phyloP scores from a whole-genome alignment of 345 rosid species.

The Heritiera littoralis region DNA sequence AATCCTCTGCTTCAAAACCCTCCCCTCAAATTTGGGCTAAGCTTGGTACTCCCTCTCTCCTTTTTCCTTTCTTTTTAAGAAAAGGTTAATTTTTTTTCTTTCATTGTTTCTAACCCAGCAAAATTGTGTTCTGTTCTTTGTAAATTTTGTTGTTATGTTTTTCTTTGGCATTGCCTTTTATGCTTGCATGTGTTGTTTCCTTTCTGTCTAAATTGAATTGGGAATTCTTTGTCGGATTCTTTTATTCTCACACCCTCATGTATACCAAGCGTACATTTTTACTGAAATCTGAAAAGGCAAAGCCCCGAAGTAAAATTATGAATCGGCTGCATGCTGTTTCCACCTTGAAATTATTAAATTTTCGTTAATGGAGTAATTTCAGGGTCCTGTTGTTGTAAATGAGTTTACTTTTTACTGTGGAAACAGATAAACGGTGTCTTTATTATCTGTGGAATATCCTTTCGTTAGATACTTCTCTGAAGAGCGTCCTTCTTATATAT shows the following conservation, averaged over 20 bases:
- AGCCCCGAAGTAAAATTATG: not conserved
- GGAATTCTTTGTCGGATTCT: not conserved
- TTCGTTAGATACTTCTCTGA: not conserved
- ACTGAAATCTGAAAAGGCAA: conserved; percentile 7
- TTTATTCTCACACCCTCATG: not conserved
- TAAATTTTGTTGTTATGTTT: not conserved
- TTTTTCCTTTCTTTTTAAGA: not conserved
- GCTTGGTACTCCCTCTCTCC: not conserved
- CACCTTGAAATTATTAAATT: not conserved
- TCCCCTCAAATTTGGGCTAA: conserved; percentile 18
- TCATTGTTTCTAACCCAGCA: not conserved
- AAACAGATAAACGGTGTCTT: not conserved
- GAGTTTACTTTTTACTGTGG: not conserved
- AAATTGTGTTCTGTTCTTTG: not conserved
- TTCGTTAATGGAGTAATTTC: not conserved
- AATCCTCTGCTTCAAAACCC: conserved; percentile 19
- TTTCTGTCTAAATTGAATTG: not conserved
- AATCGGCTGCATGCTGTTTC: not conserved
- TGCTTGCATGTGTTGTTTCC: not conserved
- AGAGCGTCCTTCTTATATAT: not conserved
- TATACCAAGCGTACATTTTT: not conserved
- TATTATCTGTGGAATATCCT: not conserved
- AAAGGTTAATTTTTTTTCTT: not conserved
- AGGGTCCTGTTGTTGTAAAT: not conserved
- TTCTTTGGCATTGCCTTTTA: not conserved